phyloP scores from a whole-genome alignment of 371 early-diverging fungal species.

The Phascolomyces articulosus region DNA sequence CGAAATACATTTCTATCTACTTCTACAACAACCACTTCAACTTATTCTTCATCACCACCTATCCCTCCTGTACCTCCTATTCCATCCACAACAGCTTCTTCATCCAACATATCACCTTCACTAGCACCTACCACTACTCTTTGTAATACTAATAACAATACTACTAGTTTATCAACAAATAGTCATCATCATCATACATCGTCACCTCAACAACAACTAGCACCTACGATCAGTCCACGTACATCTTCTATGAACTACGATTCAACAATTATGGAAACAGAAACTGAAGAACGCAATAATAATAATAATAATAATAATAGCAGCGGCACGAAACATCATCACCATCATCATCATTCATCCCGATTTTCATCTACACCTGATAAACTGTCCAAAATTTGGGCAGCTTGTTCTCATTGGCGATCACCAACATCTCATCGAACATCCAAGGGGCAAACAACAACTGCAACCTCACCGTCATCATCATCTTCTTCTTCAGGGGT shows the following conservation, averaged over 20 bases:
- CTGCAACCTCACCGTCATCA: slow-evolving; percentile 3
- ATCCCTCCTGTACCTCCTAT: neutral
- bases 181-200: slow-evolving; percentile 12
- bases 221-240: slow-evolving; percentile 32
- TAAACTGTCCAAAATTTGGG: slow-evolving; percentile 43
- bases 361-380: slow-evolving; percentile 47
- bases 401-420: slow-evolving; percentile 40
- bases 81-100: neutral
- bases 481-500: slow-evolving; percentile 12
- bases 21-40: neutral
- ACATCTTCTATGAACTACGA: slow-evolving; percentile 41
- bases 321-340: slow-evolving; percentile 8
- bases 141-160: slow-evolving; percentile 17
- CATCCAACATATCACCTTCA: neutral
- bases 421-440: slow-evolving; percentile 6
- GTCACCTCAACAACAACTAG: slow-evolving; percentile 17
- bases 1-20: slow-evolving; percentile 30
- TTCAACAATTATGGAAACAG: slow-evolving; percentile 22
- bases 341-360: slow-evolving; percentile 38
- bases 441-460: neutral
- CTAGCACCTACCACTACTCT: slow-evolving; percentile 9
- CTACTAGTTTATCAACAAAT: too few relatives aligned
- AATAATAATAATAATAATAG: too few relatives aligned
- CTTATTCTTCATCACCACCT: slow-evolving; percentile 5
- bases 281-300: slow-evolving; percentile 29